Conservation (phyloP, 768 basidiomycete genomes). For the Suillus variegatus region DNA sequence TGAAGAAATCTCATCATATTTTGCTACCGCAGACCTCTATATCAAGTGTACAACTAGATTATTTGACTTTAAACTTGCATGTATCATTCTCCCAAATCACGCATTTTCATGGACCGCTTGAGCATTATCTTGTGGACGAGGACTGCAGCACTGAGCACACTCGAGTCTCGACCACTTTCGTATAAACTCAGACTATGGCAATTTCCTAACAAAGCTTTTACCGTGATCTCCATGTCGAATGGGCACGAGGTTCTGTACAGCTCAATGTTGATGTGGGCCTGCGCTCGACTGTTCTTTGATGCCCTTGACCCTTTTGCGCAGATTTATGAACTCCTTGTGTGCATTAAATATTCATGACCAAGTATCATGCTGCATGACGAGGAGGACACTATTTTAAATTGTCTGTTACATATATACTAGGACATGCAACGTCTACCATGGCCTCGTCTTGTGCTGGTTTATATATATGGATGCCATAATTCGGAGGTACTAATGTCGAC, state of each 20-base stretch:
- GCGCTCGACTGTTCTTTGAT: too few species aligned
- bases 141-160: neutral
- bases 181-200: neutral
- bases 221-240: neutral
- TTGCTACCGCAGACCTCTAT: constrained; percentile 61
- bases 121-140: neutral
- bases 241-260: neutral
- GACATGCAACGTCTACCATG: too few species aligned
- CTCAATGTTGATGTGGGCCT: neutral
- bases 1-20: neutral
- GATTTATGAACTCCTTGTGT: too few species aligned
- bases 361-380: too few species aligned
- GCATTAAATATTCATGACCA: too few species aligned
- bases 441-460: too few species aligned
- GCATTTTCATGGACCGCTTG: constrained; percentile 5
- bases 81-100: neutral
- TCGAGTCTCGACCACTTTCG: neutral
- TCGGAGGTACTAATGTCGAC: too few species aligned
- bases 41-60: constrained; percentile 90
- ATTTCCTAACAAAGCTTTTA: neutral
- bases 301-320: too few species aligned
- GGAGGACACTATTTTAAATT: too few species aligned
- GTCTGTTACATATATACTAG: too few species aligned
- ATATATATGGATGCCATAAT: too few species aligned
- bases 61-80: neutral